Evolutionary conservation across 2,329 filamentous ascomycete species (phyloP), one percentile per base, ranked within the genome.

Genomic region (Phialophora tarda): DNA sequence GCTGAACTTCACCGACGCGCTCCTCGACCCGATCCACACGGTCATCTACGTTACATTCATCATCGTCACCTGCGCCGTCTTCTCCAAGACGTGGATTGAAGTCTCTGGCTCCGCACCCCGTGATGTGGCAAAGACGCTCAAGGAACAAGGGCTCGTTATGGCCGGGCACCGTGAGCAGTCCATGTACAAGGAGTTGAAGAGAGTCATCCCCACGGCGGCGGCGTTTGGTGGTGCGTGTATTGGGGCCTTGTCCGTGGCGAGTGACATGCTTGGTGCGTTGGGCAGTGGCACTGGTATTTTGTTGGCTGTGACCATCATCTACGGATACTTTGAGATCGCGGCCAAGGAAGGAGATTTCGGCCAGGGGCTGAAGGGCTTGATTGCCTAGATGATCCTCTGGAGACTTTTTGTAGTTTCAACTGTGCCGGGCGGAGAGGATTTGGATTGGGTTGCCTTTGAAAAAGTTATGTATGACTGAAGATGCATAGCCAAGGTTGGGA

Each of bases 21-120:
- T 99, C 59, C 86, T 97, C 71, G 96, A 99, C 82, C 95, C 95
- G 41, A 93, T 99, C 77, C 95, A 99, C 85, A 98, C 95, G 23
- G 89, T 90, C 67, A 87, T 97, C 77, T 99, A 99, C 84, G 92
- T 98, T 73, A 86, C 89, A 73, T 99, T 98, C 85, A 99, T 99
- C 93, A 89, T 99, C 66, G 91, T 92, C 75, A 96, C 96, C 73
- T 99, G 95, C 78, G 93, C 93, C 68, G 89, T 98, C 80, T 99
- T 99, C 88, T 97, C 93, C 82, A 99, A 99, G 91, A 99, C 96
- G 62, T 99, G 95, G 95, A 99, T 99, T 75, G 95, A 99, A 83
- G 95, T 99, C 72, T 98, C 95, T 47, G 96, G 95, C 77, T 97
- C 94, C 71, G 94, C 92, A 84, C 96, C 95, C 68, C 91, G 95